phyloP scores from a whole-genome alignment of 352 stramenopile genomes.

The Phytopythium delawarense region DNA sequence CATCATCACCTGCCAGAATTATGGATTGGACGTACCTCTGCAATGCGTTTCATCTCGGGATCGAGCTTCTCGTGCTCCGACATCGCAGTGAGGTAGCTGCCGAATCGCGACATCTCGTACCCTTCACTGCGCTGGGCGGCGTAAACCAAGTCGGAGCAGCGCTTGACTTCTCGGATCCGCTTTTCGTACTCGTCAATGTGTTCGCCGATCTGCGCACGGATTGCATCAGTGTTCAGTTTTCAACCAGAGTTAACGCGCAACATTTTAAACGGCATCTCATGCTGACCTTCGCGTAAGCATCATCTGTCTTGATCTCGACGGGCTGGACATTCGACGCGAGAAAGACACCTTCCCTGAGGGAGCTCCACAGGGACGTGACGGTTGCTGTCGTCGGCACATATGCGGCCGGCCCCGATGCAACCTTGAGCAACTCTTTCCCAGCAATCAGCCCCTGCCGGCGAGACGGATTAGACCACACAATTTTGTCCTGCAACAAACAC shows the following conservation, averaged over 20 bases:
- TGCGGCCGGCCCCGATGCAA: slow-evolving; percentile 60
- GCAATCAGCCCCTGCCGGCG: slow-evolving; percentile 59
- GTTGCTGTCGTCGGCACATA: slow-evolving; percentile 76
- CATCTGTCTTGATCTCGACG: slow-evolving; percentile 84
- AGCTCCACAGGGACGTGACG: slow-evolving; percentile 80
- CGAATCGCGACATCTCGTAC: slow-evolving; percentile 85
- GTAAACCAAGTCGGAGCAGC: slow-evolving; percentile 82
- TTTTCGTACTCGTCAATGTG: slow-evolving; percentile 85
- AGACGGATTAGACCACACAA: background rate
- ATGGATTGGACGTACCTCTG: slow-evolving; percentile 31
- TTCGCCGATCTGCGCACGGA: slow-evolving; percentile 61
- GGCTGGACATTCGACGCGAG: slow-evolving; percentile 74
- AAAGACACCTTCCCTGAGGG: slow-evolving; percentile 77
- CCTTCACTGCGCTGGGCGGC: slow-evolving; percentile 72
- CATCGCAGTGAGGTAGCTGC: slow-evolving; percentile 75
- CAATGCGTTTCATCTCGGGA: slow-evolving; percentile 65
- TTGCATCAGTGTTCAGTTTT: slow-evolving; percentile 2
- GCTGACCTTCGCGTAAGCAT: slow-evolving; percentile 74
- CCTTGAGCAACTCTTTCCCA: slow-evolving; percentile 78
- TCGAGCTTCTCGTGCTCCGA: slow-evolving; percentile 75
- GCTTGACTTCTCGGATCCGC: slow-evolving; percentile 74
- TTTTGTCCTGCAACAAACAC: background rate
- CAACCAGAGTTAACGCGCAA: background rate
- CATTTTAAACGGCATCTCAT: background rate
- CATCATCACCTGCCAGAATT: background rate